phyloP scores from a whole-genome alignment of 148 eudicot genomes.

The Chenopodium formosanum region DNA sequence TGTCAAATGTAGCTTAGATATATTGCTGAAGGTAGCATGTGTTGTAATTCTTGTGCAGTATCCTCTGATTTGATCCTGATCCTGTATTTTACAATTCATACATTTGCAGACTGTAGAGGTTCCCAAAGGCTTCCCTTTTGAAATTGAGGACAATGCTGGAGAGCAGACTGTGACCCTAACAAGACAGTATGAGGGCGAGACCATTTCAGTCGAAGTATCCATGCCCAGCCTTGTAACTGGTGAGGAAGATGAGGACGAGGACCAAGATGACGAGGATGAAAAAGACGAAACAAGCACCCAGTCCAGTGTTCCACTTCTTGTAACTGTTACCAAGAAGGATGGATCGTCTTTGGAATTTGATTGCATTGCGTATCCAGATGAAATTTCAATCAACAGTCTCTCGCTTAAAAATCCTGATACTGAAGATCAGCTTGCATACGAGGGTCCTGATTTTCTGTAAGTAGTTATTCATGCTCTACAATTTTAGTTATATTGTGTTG shows the following conservation, averaged over 20 bases:
- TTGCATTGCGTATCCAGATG: conserved; percentile 56
- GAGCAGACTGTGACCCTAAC: conserved; percentile 49
- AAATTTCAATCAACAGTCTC: conserved; percentile 51
- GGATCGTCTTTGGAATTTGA: conserved; percentile 53
- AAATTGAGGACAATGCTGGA: conserved; percentile 49
- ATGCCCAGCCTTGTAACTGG: conserved; percentile 54
- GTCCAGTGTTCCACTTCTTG: conserved; percentile 49
- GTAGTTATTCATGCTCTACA: conserved; percentile 12
- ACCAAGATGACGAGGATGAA: conserved; percentile 31
- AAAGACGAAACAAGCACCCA: conserved; percentile 1
- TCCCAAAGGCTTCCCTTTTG: conserved; percentile 57
- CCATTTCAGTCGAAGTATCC: conserved; percentile 56
- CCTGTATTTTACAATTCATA: background rate
- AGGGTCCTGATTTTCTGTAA: conserved; percentile 71
- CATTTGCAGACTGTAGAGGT: conserved; percentile 37
- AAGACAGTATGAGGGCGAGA: conserved; percentile 61
- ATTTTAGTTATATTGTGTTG: background rate
- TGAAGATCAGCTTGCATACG: conserved; percentile 58
- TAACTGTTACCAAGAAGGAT: conserved; percentile 45
- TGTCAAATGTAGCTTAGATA: background rate
- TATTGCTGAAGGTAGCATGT: background rate
- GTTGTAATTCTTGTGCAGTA: background rate
- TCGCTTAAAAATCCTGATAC: conserved; percentile 49
- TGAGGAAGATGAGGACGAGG: conserved; percentile 40
- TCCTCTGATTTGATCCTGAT: background rate